Conservation (phyloP, 441 rosid species). For the Bruguiera hainesii region DNA sequence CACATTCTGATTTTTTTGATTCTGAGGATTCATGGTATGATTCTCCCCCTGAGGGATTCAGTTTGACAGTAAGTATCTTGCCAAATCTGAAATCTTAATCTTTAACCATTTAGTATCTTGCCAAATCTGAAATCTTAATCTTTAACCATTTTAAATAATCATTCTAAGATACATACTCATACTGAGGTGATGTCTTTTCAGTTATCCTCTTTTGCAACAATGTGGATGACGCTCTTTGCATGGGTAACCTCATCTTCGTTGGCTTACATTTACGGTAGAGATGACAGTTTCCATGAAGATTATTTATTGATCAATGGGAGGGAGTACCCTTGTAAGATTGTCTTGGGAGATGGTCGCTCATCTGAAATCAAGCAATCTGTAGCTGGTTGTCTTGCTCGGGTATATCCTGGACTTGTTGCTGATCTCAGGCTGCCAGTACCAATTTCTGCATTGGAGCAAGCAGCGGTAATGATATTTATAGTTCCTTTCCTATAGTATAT, state of each 20-base stretch:
- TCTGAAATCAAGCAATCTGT: slow-evolving; percentile 82
- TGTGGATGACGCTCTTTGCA: slow-evolving; percentile 84
- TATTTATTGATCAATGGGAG: slow-evolving; percentile 62
- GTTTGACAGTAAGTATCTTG: slow-evolving; percentile 52
- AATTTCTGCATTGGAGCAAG: slow-evolving; percentile 73
- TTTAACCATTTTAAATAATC: background rate
- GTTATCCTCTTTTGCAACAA: slow-evolving; percentile 83
- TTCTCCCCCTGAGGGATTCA: slow-evolving; percentile 81
- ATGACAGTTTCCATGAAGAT: slow-evolving; percentile 68
- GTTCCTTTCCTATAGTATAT: background rate
- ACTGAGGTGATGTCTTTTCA: slow-evolving; percentile 23
- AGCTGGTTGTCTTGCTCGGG: slow-evolving; percentile 76
- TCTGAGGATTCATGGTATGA: slow-evolving; percentile 86
- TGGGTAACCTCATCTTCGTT: slow-evolving; percentile 89
- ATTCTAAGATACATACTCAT: slow-evolving; percentile 14
- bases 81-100: slow-evolving; percentile 4
- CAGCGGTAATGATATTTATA: slow-evolving; percentile 47
- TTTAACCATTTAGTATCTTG: slow-evolving; percentile 24
- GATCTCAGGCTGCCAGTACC: slow-evolving; percentile 64
- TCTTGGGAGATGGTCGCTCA: slow-evolving; percentile 65
- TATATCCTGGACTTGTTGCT: slow-evolving; percentile 64
- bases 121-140: slow-evolving; percentile 4
- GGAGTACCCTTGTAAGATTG: slow-evolving; percentile 55
- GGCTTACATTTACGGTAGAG: slow-evolving; percentile 82
- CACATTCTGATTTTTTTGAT: slow-evolving; percentile 55